Base-by-base conservation (phyloP, 1,284 basidiomycete genomes). In the Phlebopus sp. region DNA sequence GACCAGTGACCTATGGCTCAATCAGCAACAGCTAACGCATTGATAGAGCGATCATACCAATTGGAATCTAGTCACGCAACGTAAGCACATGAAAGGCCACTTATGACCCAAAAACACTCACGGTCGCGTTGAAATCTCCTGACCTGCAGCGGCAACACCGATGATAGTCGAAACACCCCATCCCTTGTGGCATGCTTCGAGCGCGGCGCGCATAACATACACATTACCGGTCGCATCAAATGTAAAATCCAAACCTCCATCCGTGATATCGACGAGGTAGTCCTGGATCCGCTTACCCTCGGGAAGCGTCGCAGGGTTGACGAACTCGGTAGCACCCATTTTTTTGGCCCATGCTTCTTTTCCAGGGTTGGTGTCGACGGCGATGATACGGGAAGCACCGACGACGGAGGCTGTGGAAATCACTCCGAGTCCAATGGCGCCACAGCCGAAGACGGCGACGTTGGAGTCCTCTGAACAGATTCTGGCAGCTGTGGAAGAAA, bases 141-240 rank as follows among this genome's bases (percentile, higher is more conserved):
- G 86, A 5, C 97, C 97, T n/a, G 97, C 92, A 34, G 92, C 90
- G 5, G 92, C 92, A 35, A 96, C 92, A 56, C 92, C 97, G 55
- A 98, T 97, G 57, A 98, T 71, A 44, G 93, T 98, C 54, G 86
- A 92, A 35, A 97, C 86, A 64, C 97, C 96, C 94, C 94, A 97
- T n/a, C 94, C 94, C 69, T 99, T 99, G 74, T 99, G 97, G 70
- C 95, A 98, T 15, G 92, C 88, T 73, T 99, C 96, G 44, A 99
- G 81, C 29, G 96, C 97, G 45, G 85, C 76, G 55, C 96, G 86
- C 96, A 99, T 99, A 50, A 98, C 96, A 35, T 91, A 73, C 13
- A 90, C 92, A 64, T 97, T 97, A 35, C 96, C 96, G 9, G 96
- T 99, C 59, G 86, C 89, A 69, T 99, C 97, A 63, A 94, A 99